Conservation (phyloP, 768 basidiomycete genomes). For the Rhodotorula diobovata region DNA sequence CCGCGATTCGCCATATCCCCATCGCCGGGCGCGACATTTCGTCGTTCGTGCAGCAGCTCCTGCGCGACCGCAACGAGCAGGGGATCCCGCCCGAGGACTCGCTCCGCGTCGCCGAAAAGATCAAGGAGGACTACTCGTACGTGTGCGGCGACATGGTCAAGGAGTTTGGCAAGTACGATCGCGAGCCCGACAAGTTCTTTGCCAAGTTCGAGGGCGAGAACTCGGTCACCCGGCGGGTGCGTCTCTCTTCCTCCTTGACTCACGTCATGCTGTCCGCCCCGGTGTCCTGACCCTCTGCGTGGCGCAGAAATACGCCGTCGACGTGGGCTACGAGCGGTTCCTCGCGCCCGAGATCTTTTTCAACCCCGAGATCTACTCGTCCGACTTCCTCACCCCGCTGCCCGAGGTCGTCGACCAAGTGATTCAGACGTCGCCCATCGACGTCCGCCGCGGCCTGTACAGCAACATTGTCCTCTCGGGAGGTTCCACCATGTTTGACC, state of each 20-base stretch:
- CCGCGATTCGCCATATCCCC: conserved; percentile 97
- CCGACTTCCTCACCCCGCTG: conserved; percentile 92
- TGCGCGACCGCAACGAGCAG: conserved; percentile 93
- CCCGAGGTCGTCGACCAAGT: conserved; percentile 94
- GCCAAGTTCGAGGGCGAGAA: conserved; percentile 90
- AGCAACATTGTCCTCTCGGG: conserved; percentile 98
- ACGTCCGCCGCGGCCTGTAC: conserved; percentile 92
- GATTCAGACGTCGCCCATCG: conserved; percentile 92
- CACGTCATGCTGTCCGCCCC: too few relatives aligned
- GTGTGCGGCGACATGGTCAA: conserved; percentile 98
- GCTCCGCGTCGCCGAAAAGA: conserved; percentile 78
- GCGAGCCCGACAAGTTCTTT: conserved; percentile 91
- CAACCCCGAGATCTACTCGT: conserved; percentile 97
- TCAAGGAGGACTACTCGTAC: conserved; percentile 97
- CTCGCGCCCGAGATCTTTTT: conserved; percentile 99
- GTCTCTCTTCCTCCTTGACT: conserved; percentile 40
- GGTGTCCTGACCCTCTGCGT: not conserved
- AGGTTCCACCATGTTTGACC: conserved; percentile 98
- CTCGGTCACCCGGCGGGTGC: conserved; percentile 81
- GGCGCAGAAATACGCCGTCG: conserved; percentile 79
- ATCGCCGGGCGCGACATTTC: conserved; percentile 97
- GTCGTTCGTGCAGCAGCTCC: conserved; percentile 88
- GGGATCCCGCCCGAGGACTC: conserved; percentile 89
- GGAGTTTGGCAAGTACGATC: conserved; percentile 97
- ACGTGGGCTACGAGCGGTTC: conserved; percentile 98